A percentile compares a stretch with the other conserved stretches of the same genome.
Evolutionary conservation across 257 asterid genomes (phyloP).

Genomic region (Primulina huaijiensis): DNA sequence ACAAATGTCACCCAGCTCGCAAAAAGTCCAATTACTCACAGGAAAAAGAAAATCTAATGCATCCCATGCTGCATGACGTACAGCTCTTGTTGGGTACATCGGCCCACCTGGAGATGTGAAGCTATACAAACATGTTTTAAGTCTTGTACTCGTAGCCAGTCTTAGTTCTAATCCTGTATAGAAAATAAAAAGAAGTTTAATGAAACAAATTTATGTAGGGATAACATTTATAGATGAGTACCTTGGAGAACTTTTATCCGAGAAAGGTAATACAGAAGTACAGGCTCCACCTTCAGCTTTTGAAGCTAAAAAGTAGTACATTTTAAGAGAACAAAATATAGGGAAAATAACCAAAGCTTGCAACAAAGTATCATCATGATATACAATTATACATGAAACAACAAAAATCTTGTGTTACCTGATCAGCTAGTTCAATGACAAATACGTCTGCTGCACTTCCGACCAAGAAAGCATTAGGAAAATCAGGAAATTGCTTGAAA

Average conservation of each 20-base stretch:
- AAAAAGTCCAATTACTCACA: conserved; percentile 44
- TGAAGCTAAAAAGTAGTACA: conserved; percentile 55
- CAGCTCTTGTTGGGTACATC: conserved; percentile 94
- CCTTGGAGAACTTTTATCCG: conserved; percentile 74
- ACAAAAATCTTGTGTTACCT: conserved; percentile 40
- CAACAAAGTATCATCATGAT: neutral
- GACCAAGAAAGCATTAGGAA: conserved; percentile 81
- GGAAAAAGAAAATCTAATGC: conserved; percentile 86
- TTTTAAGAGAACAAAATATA: conserved; percentile 3
- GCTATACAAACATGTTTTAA: conserved; percentile 89
- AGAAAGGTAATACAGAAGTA: conserved; percentile 85
- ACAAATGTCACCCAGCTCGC: neutral
- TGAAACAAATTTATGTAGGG: conserved; percentile 2
- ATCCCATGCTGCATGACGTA: conserved; percentile 98
- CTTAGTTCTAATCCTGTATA: conserved; percentile 77
- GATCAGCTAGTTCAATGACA: conserved; percentile 86
- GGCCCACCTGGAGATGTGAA: conserved; percentile 99
- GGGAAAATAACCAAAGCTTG: neutral
- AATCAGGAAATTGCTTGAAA: conserved; percentile 76
- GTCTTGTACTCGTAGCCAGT: conserved; percentile 83
- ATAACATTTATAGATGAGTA: conserved; percentile 24
- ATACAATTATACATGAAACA: conserved; percentile 13
- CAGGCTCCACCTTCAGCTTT: conserved; percentile 96
- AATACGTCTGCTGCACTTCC: conserved; percentile 78
- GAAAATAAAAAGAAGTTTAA: conserved; percentile 1